Percentiles rank a stretch among this genome's conserved stretches.
These are phyloP conservation scores for Rhynchospora pubera DNA, from an alignment of 176 grass and related monocot species.

Conservation along the genomic window DNA sequence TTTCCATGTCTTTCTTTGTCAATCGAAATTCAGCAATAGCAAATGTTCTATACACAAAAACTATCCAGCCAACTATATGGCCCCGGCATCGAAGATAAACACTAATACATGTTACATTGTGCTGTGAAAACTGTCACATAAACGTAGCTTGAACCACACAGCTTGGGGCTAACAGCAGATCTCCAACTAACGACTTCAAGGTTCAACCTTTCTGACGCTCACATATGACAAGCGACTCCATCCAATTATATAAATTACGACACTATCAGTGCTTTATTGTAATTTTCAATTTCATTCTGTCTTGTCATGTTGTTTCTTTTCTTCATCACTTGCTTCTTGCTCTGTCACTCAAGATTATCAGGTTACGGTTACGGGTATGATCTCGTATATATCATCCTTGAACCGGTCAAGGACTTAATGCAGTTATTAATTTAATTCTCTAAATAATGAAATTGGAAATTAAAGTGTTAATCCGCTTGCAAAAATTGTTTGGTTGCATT, in stretches of 20 bases:
- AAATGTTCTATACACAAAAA: too few relatives aligned
- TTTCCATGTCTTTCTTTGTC: too few relatives aligned
- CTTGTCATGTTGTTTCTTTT: not conserved
- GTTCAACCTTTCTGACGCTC: not conserved
- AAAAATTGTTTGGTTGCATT: too few relatives aligned
- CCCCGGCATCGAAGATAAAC: not conserved
- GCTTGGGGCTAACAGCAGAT: not conserved
- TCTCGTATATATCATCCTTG: slow-evolving; percentile 4
- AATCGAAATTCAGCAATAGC: too few relatives aligned
- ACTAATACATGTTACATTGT: not conserved
- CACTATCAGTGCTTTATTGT: not conserved
- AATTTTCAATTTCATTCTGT: not conserved
- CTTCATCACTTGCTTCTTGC: not conserved
- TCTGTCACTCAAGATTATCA: not conserved
- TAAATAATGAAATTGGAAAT: too few relatives aligned
- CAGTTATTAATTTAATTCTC: too few relatives aligned
- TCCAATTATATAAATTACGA: not conserved
- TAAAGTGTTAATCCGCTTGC: too few relatives aligned
- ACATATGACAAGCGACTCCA: not conserved
- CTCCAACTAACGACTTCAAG: not conserved
- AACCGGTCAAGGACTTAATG: not conserved
- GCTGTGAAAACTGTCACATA: not conserved
- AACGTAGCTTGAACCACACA: not conserved
- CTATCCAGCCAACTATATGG: not conserved
- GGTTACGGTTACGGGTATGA: slow-evolving; percentile 35